Percentiles rank a stretch among this genome's conserved stretches.
phyloP scores from a whole-genome alignment of 768 basidiomycete species.

The Stropharia rugosoannulata region DNA sequence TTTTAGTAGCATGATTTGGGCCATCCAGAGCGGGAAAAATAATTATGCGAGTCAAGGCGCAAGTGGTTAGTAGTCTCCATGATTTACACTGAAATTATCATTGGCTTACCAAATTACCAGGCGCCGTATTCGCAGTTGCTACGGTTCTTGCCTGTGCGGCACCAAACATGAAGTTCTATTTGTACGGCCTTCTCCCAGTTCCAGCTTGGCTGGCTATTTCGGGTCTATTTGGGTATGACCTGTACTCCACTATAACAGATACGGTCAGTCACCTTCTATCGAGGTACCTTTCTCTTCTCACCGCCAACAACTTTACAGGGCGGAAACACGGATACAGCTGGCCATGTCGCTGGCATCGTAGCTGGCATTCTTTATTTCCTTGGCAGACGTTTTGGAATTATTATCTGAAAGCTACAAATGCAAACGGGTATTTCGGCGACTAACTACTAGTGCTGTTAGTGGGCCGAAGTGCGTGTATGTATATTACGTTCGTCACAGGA shows the following conservation, averaged over 20 bases:
- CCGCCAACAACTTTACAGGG: constrained; percentile 33
- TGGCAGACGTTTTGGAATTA: constrained; percentile 32
- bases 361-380: constrained; percentile 60
- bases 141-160: constrained; percentile 71
- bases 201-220: constrained; percentile 77
- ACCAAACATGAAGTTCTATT: constrained; percentile 61
- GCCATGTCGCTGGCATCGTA: constrained; percentile 69
- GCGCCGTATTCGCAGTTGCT: constrained; percentile 70
- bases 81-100: background rate
- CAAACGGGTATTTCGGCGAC: no score
- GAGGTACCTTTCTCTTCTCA: background rate
- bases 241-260: constrained; percentile 41
- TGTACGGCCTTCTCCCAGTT: constrained; percentile 77
- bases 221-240: constrained; percentile 65
- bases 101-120: constrained; percentile 31
- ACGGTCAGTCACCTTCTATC: constrained; percentile 27
- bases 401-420: no score
- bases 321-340: constrained; percentile 55
- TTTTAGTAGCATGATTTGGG: constrained; percentile 49
- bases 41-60: constrained; percentile 59
- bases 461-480: no score
- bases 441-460: no score
- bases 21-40: constrained; percentile 32
- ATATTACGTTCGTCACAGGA: no score
- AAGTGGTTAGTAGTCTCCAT: constrained; percentile 52